Percentiles rank a stretch among this genome's conserved stretches.
These are phyloP conservation scores for Capsella bursapastoris DNA, from an alignment of 345 rosid genomes.

Conservation along the genomic window DNA sequence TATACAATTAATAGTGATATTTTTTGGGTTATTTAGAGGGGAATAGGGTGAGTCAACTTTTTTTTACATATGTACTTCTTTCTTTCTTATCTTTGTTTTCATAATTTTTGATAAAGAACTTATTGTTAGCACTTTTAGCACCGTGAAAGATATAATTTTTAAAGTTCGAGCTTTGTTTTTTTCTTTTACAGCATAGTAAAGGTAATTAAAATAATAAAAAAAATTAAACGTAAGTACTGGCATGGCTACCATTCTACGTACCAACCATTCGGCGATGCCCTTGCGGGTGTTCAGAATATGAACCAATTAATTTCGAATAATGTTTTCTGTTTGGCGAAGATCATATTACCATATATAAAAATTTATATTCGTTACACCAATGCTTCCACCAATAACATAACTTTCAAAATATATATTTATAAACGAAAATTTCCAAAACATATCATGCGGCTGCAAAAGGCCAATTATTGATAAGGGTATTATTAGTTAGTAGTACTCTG, in stretches of 20 bases:
- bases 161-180: too few species aligned
- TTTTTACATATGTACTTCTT: background rate
- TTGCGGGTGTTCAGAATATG: background rate
- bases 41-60: background rate
- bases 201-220: too few species aligned
- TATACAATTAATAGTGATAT: background rate
- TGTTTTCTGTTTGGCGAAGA: background rate
- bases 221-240: too few species aligned
- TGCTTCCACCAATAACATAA: background rate
- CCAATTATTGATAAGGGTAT: background rate
- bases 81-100: background rate
- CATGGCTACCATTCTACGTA: background rate
- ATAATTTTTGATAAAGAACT: background rate
- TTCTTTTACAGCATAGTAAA: too few species aligned
- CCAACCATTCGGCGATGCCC: background rate
- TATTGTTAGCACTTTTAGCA: too few species aligned
- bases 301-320: background rate
- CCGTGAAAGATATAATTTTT: background rate
- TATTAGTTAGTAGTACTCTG: background rate
- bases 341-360: too few species aligned
- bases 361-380: too few species aligned
- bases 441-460: background rate
- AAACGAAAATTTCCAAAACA: too few species aligned
- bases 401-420: background rate
- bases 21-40: conserved; percentile 10